These are phyloP conservation scores for Fusarium concolor DNA, from an alignment of 2,329 filamentous ascomycete genomes.

Conservation along the genomic window DNA sequence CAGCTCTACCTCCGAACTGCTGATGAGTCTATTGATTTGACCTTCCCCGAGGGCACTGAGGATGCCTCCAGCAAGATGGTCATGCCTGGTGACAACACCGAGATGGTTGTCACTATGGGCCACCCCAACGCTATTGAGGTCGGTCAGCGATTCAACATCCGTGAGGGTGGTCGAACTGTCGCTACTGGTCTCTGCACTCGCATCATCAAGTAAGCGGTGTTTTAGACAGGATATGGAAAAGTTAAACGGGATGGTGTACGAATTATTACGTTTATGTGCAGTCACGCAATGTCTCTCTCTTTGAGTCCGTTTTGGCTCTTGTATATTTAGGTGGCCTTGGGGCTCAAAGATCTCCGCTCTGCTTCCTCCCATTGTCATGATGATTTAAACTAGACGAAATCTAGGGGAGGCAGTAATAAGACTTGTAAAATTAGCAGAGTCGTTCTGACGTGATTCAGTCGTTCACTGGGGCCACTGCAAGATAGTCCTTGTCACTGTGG, in stretches of 20 bases:
- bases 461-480: background rate
- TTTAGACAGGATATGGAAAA: conserved; percentile 28
- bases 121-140: conserved; percentile 88
- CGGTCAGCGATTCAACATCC: conserved; percentile 97
- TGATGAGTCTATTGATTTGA: conserved; percentile 80
- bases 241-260: conserved; percentile 40
- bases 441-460: background rate
- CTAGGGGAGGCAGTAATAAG: conserved; percentile 48
- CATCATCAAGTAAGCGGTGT: conserved; percentile 66
- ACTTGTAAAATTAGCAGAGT: conserved; percentile 43
- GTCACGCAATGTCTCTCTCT: conserved; percentile 43
- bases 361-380: conserved; percentile 55
- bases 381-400: conserved; percentile 50
- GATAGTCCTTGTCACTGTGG: background rate
- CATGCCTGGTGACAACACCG: conserved; percentile 98
- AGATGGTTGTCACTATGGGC: conserved; percentile 92
- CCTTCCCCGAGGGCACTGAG: conserved; percentile 86
- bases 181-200: conserved; percentile 86
- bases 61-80: conserved; percentile 81
- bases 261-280: conserved; percentile 47
- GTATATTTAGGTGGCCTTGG: conserved; percentile 52
- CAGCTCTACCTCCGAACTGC: conserved; percentile 97
- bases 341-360: conserved; percentile 56
- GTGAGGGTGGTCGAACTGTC: conserved; percentile 93
- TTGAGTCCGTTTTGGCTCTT: conserved; percentile 50